Percentiles rank a stretch among this genome's conserved stretches.
These are phyloP conservation scores for Senna tora DNA, from an alignment of 306 rosid species.

Conservation along the genomic window DNA sequence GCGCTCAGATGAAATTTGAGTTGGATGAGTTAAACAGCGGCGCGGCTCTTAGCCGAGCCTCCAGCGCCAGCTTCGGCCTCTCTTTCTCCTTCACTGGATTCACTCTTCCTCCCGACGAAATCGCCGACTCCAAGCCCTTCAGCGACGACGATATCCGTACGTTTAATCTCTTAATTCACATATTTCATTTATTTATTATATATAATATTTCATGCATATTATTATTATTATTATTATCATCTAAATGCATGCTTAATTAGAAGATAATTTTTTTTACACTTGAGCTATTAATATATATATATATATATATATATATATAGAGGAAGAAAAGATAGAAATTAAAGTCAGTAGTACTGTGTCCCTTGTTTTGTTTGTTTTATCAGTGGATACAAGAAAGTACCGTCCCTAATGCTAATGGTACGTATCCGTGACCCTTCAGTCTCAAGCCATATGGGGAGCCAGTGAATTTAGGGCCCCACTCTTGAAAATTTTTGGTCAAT, in stretches of 20 bases:
- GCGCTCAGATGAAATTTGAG: constrained; percentile 86
- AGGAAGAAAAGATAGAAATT: no score
- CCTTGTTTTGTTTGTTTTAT: neutral
- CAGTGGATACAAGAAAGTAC: neutral
- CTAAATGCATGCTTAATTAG: no score
- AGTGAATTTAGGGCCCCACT: neutral
- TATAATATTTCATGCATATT: no score
- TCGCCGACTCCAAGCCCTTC: constrained; percentile 74
- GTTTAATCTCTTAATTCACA: constrained; percentile 25
- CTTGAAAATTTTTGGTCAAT: no score
- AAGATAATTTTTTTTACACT: no score
- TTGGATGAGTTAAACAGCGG: constrained; percentile 77
- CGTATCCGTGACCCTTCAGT: constrained; percentile 18
- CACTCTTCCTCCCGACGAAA: constrained; percentile 85
- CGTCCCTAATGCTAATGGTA: constrained; percentile 2
- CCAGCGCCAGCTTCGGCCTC: constrained; percentile 94
- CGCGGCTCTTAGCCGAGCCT: constrained; percentile 91
- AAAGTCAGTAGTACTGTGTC: no score
- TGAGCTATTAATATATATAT: no score
- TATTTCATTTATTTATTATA: no score
- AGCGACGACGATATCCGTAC: constrained; percentile 92
- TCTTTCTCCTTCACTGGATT: constrained; percentile 96
- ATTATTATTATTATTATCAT: no score
- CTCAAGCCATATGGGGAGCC: neutral
- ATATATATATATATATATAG: no score